Evolutionary conservation across 371 early-diverging fungal genomes (phyloP).

Genomic region (Umbelopsis sp.): DNA sequence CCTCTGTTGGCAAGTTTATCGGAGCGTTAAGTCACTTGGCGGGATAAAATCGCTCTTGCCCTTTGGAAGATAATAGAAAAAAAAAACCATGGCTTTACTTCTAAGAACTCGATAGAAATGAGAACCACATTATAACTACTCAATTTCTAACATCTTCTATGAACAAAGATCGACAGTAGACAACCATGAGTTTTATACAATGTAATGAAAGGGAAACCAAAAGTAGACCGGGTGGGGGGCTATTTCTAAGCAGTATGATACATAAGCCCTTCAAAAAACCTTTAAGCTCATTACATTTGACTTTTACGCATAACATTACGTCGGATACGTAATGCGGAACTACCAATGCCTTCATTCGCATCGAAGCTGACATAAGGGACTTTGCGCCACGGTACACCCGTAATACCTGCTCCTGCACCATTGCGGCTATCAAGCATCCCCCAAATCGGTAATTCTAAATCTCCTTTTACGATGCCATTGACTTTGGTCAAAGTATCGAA

Average conservation of each 20-base stretch:
- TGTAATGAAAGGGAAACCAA: neutral
- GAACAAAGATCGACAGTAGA: no score
- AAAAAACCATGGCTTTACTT: no score
- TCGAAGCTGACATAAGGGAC: constrained; percentile 55
- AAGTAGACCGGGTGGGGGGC: neutral
- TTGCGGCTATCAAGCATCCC: constrained; percentile 44
- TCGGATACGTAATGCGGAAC: constrained; percentile 34
- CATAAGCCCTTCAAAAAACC: no score
- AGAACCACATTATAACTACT: no score
- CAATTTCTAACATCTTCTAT: no score
- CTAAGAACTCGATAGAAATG: no score
- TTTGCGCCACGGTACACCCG: constrained; percentile 52
- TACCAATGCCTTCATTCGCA: constrained; percentile 39
- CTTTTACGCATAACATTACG: constrained; percentile 40
- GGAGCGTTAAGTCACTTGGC: no score
- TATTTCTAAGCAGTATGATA: neutral
- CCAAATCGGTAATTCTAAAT: constrained; percentile 53
- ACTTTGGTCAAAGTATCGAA: constrained; percentile 50
- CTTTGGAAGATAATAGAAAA: no score
- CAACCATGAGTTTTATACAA: neutral
- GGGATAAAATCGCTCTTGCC: no score
- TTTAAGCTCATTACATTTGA: neutral
- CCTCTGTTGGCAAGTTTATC: no score
- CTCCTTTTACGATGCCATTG: constrained; percentile 65
- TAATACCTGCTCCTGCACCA: constrained; percentile 44